These are phyloP conservation scores for Bryoglossum gracile DNA, from an alignment of 495 filamentous ascomycete genomes.

Conservation along the genomic window DNA sequence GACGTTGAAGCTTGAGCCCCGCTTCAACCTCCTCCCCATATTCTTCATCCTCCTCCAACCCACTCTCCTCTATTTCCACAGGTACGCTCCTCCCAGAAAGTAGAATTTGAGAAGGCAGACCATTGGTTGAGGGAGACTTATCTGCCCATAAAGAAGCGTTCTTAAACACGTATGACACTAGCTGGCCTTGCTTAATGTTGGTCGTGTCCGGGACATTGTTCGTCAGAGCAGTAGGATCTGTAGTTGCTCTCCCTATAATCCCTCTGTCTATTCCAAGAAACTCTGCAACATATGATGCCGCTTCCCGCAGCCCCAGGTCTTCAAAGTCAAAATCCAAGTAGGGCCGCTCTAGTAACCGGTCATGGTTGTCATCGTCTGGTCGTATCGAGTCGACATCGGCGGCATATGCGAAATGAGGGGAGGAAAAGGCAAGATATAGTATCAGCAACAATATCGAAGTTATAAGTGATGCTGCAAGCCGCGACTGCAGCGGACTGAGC, in stretches of 20 bases:
- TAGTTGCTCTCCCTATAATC: conserved; percentile 53
- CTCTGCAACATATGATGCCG: conserved; percentile 25
- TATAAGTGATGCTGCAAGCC: conserved; percentile 56
- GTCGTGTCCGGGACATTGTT: conserved; percentile 55
- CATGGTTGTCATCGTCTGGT: conserved; percentile 40
- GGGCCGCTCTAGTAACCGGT: conserved; percentile 30
- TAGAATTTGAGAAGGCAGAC: conserved; percentile 33
- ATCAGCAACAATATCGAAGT: conserved; percentile 47
- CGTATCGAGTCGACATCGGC: conserved; percentile 34
- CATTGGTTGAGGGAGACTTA: conserved; percentile 25
- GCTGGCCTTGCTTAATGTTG: conserved; percentile 51
- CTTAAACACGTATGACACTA: conserved; percentile 49
- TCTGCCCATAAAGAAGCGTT: conserved; percentile 35
- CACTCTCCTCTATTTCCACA: neutral
- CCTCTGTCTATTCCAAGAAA: conserved; percentile 43
- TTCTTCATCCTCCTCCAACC: neutral
- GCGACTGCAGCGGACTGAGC: conserved; percentile 56
- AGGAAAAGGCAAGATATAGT: conserved; percentile 48
- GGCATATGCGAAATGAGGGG: conserved; percentile 52
- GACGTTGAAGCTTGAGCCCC: conserved; percentile 5
- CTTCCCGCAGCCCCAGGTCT: conserved; percentile 25
- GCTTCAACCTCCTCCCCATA: neutral
- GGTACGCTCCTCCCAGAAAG: conserved; percentile 5
- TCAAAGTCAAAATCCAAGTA: conserved; percentile 32
- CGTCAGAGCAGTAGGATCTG: conserved; percentile 35